A percentile compares a stretch with the other conserved stretches of the same genome.
phyloP scores from a whole-genome alignment of 2,329 filamentous ascomycete species.

The Blastomyces parvus region DNA sequence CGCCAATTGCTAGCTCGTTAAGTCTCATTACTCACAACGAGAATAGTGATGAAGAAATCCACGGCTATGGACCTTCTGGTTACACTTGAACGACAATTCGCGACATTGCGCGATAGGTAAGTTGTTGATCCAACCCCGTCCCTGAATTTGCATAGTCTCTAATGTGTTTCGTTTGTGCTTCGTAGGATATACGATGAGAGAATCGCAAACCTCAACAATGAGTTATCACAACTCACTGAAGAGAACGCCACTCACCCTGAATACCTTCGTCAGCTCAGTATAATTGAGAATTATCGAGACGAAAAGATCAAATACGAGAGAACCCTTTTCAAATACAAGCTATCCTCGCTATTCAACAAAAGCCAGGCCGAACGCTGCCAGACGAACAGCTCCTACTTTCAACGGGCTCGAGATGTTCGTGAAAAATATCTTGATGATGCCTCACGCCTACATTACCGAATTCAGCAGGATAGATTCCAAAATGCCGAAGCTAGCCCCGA shows the following conservation, averaged over 20 bases:
- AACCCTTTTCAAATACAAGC: constrained; percentile 62
- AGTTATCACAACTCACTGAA: constrained; percentile 51
- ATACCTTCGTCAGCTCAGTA: constrained; percentile 80
- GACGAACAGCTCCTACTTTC: constrained; percentile 82
- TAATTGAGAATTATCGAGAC: constrained; percentile 70
- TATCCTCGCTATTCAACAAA: constrained; percentile 61
- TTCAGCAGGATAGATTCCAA: constrained; percentile 78
- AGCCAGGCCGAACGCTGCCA: constrained; percentile 76
- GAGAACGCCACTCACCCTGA: constrained; percentile 69
- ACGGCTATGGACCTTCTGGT: constrained; percentile 69
- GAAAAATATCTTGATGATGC: constrained; percentile 71
- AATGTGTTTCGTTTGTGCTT: constrained; percentile 17
- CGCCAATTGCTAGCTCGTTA: constrained; percentile 17
- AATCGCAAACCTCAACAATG: constrained; percentile 65
- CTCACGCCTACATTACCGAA: constrained; percentile 83
- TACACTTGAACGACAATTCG: constrained; percentile 80
- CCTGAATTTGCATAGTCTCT: not conserved
- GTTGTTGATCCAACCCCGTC: constrained; percentile 12
- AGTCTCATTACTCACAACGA: constrained; percentile 21
- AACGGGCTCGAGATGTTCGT: constrained; percentile 71
- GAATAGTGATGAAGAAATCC: constrained; percentile 63
- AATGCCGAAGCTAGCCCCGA: constrained; percentile 69
- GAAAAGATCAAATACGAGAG: constrained; percentile 70
- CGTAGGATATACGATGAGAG: constrained; percentile 77
- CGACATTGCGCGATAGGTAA: constrained; percentile 61